Evolutionary conservation across 2,329 filamentous ascomycete genomes (phyloP).

Genomic region (Canariomyces notabilis): DNA sequence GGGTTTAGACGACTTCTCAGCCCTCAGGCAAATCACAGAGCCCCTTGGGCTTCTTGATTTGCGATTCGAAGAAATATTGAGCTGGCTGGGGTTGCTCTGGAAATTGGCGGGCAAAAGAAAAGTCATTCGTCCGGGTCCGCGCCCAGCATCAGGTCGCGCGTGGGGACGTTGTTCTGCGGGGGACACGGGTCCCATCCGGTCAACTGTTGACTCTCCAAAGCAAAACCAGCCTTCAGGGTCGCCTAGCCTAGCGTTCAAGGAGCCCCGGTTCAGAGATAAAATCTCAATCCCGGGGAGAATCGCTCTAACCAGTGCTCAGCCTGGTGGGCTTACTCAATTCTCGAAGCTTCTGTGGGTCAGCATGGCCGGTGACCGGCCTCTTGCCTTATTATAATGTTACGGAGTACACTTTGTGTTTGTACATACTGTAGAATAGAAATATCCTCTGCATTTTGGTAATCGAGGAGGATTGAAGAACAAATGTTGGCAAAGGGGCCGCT

Average conservation of each 20-base stretch:
- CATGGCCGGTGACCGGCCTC: constrained; percentile 10
- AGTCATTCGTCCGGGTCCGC: constrained; percentile 16
- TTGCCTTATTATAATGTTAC: no score
- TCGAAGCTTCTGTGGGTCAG: constrained; percentile 41
- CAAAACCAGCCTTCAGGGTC: constrained; percentile 2
- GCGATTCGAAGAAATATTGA: constrained; percentile 25
- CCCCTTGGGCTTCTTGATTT: constrained; percentile 15
- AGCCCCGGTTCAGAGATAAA: neutral
- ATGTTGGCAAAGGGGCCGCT: no score
- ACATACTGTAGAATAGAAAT: no score
- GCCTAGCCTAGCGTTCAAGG: neutral
- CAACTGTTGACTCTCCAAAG: neutral
- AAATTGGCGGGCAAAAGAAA: constrained; percentile 13
- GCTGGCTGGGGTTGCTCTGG: constrained; percentile 27
- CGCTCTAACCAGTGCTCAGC: constrained; percentile 10
- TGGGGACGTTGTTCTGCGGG: constrained; percentile 7
- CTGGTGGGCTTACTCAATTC: constrained; percentile 29
- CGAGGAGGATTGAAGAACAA: no score
- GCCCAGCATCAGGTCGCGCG: constrained; percentile 9
- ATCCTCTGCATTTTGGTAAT: no score
- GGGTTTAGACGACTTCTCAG: constrained; percentile 25
- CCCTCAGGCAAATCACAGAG: constrained; percentile 21
- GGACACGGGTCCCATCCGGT: constrained; percentile 10
- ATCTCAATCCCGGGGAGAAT: constrained; percentile 19
- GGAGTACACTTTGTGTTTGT: no score